Evolutionary conservation across 345 rosid species (phyloP).

Genomic region (Odontarrhena argentea): DNA sequence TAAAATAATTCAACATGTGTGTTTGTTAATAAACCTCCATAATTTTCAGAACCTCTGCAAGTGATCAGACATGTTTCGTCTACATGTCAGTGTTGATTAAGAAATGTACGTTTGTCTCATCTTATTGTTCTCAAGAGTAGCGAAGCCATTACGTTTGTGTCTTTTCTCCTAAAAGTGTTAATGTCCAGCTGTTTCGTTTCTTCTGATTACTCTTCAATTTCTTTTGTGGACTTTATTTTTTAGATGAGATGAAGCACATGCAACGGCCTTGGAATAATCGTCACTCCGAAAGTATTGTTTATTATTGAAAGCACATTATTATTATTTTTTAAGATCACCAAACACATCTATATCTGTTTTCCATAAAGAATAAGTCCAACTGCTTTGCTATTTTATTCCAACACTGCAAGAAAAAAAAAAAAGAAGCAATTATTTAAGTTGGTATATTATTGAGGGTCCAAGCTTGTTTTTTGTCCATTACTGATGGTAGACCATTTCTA

Average conservation of each 20-base stretch:
- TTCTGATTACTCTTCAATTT: constrained; percentile 29
- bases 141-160: constrained; percentile 36
- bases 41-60: constrained; percentile 11
- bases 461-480: too few relatives aligned
- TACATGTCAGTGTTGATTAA: constrained; percentile 35
- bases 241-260: constrained; percentile 30
- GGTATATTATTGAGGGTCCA: too few relatives aligned
- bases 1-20: constrained; percentile 1
- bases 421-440: background rate
- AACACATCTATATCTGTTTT: background rate
- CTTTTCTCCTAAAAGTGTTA: constrained; percentile 20
- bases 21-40: constrained; percentile 8
- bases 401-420: too few relatives aligned
- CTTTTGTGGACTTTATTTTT: background rate
- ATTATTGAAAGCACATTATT: background rate
- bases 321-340: too few relatives aligned
- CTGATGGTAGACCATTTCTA: too few relatives aligned
- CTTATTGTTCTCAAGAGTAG: constrained; percentile 15
- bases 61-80: constrained; percentile 26
- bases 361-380: background rate
- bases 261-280: constrained; percentile 38
- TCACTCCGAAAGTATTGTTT: constrained; percentile 33
- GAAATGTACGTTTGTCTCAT: constrained; percentile 14
- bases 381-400: background rate
- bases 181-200: constrained; percentile 40